phyloP scores from a whole-genome alignment of 2,329 filamentous ascomycete species.

The Fusarium neocosmosporiellum region DNA sequence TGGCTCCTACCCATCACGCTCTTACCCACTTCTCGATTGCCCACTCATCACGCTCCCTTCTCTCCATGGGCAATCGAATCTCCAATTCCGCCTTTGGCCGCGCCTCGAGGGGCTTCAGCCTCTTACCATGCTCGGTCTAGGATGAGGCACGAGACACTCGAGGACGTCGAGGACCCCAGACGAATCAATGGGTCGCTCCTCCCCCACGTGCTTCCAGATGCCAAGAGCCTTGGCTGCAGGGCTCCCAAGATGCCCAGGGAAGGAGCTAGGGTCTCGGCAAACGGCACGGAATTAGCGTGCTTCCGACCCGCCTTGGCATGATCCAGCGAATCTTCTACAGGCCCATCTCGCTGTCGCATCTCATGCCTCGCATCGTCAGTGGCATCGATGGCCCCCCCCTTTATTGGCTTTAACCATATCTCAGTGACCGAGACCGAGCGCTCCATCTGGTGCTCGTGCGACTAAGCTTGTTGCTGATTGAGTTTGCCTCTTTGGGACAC shows the following conservation, averaged over 20 bases:
- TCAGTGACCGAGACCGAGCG: constrained; percentile 31
- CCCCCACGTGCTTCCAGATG: constrained; percentile 36
- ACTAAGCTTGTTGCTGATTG: constrained; percentile 34
- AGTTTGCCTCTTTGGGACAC: constrained; percentile 37
- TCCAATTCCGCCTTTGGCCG: constrained; percentile 3
- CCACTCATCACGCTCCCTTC: constrained; percentile 13
- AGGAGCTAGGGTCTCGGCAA: constrained; percentile 28
- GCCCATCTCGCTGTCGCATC: not conserved
- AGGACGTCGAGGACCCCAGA: not conserved
- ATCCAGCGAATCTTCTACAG: not conserved
- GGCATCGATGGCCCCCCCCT: not conserved
- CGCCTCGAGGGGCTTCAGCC: not conserved
- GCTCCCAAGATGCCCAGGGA: constrained; percentile 8
- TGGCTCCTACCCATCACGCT: not conserved
- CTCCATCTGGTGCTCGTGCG: constrained; percentile 16
- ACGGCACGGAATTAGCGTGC: constrained; percentile 32
- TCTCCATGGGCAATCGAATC: not conserved
- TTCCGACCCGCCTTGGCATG: constrained; percentile 21
- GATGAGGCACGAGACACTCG: constrained; percentile 30
- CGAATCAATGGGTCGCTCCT: constrained; percentile 29
- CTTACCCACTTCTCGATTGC: not conserved
- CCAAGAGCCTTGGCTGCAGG: constrained; percentile 37
- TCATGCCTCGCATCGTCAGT: not conserved
- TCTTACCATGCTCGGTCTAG: constrained; percentile 29
- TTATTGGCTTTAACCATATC: constrained; percentile 11